A percentile compares a stretch with the other conserved stretches of the same genome.
These are phyloP conservation scores for Iberis pinnata DNA, from an alignment of 345 rosid genomes.

Conservation along the genomic window DNA sequence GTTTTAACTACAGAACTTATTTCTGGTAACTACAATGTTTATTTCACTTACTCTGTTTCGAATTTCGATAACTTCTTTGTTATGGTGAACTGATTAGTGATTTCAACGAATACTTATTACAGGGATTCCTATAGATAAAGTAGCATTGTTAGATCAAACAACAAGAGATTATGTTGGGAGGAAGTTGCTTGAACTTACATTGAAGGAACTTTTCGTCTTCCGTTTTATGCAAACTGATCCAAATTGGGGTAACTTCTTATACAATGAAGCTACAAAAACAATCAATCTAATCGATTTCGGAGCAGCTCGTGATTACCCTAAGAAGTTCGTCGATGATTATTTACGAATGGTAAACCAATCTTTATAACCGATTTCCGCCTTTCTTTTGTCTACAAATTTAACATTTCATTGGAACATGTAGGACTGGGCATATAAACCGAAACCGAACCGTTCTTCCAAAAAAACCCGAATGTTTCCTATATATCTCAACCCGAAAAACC, in stretches of 20 bases:
- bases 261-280: conserved; percentile 51
- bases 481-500: too few species aligned
- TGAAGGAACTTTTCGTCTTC: conserved; percentile 77
- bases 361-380: background rate
- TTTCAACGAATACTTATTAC: conserved; percentile 19
- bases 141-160: conserved; percentile 63
- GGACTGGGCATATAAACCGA: too few species aligned
- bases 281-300: conserved; percentile 92
- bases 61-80: background rate
- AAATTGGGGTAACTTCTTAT: conserved; percentile 93
- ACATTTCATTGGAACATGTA: background rate
- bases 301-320: conserved; percentile 91
- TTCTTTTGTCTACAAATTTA: background rate
- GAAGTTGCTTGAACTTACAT: conserved; percentile 78
- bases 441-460: too few species aligned
- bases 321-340: conserved; percentile 76
- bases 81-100: conserved; percentile 6
- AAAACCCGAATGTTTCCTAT: too few species aligned
- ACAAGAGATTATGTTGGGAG: conserved; percentile 74
- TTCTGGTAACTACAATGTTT: conserved; percentile 45
- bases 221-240: conserved; percentile 99
- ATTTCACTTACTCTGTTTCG: background rate
- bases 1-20: conserved; percentile 79
- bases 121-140: conserved; percentile 92
- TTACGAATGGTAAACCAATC: conserved; percentile 60